Evolutionary conservation across 2,329 filamentous ascomycete species (phyloP).

Genomic region (Beauveria caledonica): DNA sequence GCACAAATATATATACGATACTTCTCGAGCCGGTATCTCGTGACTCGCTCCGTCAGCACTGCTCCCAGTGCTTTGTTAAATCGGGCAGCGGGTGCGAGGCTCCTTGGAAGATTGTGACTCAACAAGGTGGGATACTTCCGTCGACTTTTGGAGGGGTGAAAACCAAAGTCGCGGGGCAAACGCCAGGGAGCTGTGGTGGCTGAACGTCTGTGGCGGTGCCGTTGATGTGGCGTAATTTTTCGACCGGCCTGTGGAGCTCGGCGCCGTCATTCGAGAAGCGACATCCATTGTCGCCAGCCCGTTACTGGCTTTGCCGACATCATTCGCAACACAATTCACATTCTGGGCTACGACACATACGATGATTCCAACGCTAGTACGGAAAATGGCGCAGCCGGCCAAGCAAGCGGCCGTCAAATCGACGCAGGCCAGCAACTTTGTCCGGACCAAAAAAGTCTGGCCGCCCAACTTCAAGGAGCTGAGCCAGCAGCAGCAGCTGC

Average conservation of each 20-base stretch:
- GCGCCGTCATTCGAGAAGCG: background rate
- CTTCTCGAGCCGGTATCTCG: background rate
- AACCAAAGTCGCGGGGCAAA: conserved; percentile 13
- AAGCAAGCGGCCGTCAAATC: conserved; percentile 21
- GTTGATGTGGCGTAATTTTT: background rate
- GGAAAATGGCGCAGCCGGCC: conserved; percentile 26
- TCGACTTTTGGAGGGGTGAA: conserved; percentile 12
- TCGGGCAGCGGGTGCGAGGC: background rate
- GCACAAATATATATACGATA: background rate
- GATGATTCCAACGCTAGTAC: conserved; percentile 28
- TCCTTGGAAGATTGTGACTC: conserved; percentile 1
- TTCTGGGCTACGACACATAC: background rate
- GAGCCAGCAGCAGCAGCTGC: conserved; percentile 63
- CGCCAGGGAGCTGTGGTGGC: conserved; percentile 8
- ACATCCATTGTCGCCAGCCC: background rate
- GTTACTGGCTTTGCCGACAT: background rate
- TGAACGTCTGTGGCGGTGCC: conserved; percentile 7
- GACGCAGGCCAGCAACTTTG: conserved; percentile 42
- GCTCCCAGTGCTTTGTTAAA: background rate
- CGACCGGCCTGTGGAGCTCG: background rate
- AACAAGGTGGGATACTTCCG: conserved; percentile 2
- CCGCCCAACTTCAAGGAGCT: conserved; percentile 68
- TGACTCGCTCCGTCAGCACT: conserved; percentile 9
- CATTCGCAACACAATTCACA: background rate
- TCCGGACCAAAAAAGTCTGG: conserved; percentile 64